These are phyloP conservation scores for Penicillium sp. DNA, from an alignment of 2,329 filamentous ascomycete species.

Conservation along the genomic window DNA sequence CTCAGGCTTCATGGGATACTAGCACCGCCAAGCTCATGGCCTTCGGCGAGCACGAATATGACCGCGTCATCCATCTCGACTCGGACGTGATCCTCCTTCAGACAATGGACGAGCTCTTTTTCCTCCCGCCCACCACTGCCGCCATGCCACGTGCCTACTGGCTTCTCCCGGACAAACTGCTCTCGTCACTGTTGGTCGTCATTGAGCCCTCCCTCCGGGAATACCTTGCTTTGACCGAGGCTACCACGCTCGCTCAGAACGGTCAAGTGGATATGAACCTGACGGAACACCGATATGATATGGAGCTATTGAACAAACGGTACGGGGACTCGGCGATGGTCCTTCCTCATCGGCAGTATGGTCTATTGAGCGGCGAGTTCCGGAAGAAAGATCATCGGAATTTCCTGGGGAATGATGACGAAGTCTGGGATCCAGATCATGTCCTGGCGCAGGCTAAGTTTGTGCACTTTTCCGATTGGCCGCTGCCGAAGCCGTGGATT, in stretches of 20 bases:
- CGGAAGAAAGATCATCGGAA: constrained; percentile 51
- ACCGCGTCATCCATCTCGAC: constrained; percentile 58
- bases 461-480: constrained; percentile 71
- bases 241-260: constrained; percentile 23
- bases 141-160: constrained; percentile 73
- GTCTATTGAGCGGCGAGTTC: constrained; percentile 63
- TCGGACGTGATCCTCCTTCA: constrained; percentile 64
- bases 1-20: constrained; percentile 57
- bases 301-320: constrained; percentile 65
- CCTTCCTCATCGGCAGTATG: constrained; percentile 63
- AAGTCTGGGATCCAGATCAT: constrained; percentile 59
- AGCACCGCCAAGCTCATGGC: constrained; percentile 67
- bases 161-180: constrained; percentile 55
- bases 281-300: constrained; percentile 51
- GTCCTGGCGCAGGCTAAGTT: constrained; percentile 61
- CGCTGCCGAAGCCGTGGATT: constrained; percentile 64
- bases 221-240: constrained; percentile 32
- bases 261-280: constrained; percentile 28
- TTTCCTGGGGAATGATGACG: constrained; percentile 52
- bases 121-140: constrained; percentile 58
- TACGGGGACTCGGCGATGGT: constrained; percentile 59
- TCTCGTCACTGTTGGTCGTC: constrained; percentile 63
- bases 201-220: constrained; percentile 58
- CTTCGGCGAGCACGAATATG: constrained; percentile 65
- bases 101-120: constrained; percentile 68